Evolutionary conservation across 257 asterid species (phyloP), one percentile per base, ranked within the genome.

Genomic region (Paraleonurus japonicus): DNA sequence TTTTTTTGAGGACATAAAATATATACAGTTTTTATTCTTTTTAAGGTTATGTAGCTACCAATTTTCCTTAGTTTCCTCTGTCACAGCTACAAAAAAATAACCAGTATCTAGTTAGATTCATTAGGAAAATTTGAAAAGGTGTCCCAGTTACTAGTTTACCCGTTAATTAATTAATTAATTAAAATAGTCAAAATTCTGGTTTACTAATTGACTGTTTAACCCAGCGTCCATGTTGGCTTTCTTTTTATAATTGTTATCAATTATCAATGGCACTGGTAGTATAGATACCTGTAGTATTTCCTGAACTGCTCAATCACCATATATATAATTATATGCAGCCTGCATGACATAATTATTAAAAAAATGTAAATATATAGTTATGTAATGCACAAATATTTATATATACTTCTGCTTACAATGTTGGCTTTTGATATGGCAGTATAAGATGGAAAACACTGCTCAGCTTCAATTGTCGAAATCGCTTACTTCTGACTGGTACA

Each of bases 401-500:
- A 50, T 61, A 5, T 66, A 48, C 69, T 55, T 59, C 73, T 33
- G 61, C 33, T 26, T 5, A 72, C 76, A 57, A 41, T 81, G 65
- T 76, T 85, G 33, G 59, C 37, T 73, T 76, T 86, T 78, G 84
- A 13, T 60, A 79, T 84, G 76, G 54, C 95, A 94, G 99, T 82
- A 88, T 94, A 89, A 85, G 99, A 81, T 95, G 99, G 99, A 92
- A 92, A 84, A 95, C 97, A 20, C 80, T 95, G 81, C 95, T 95
- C 81, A 92, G 96, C 84, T 95, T 95, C 81, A 95, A 92, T 78
- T 95, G 98, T 71, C 92, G 98, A 63, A 89, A 92, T 79, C 99
- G 99, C 75, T 85, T 95, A 87, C 99, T 95, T 83, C 77, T 95
- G 75, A 95, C 99, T 59, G 99, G 99, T 68, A 95, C 99, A 69